A percentile compares a stretch with the other conserved stretches of the same genome.
phyloP scores from a whole-genome alignment of 768 basidiomycete species.

The Pleurotus tuber-regium region DNA sequence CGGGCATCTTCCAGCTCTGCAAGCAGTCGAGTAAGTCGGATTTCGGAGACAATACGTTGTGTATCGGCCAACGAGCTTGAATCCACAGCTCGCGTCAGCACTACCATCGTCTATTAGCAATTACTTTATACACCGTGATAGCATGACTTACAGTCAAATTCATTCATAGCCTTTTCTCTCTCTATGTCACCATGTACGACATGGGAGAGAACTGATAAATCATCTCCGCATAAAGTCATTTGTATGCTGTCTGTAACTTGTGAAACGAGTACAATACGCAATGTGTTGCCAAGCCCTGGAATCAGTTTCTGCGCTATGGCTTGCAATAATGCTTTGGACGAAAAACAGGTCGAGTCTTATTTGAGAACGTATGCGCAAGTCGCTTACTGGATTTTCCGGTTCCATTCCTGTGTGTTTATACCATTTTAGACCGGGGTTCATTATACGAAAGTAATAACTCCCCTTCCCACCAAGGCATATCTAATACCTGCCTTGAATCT shows the following conservation, averaged over 20 bases:
- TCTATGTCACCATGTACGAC: slow-evolving; percentile 43
- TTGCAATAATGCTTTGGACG: slow-evolving; percentile 29
- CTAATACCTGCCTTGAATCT: slow-evolving; percentile 36
- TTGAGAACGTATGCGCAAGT: no score
- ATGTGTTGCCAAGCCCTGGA: slow-evolving; percentile 41
- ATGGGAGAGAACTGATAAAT: slow-evolving; percentile 30
- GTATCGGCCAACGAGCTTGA: slow-evolving; percentile 18
- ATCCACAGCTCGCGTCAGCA: slow-evolving; percentile 26
- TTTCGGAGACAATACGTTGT: slow-evolving; percentile 26
- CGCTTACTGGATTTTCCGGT: slow-evolving; percentile 13
- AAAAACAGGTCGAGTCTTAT: no score
- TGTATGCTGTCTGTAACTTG: slow-evolving; percentile 32
- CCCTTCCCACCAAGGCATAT: slow-evolving; percentile 38
- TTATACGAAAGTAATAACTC: not conserved
- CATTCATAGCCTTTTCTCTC: slow-evolving; percentile 28
- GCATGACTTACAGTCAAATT: slow-evolving; percentile 23
- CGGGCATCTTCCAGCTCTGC: slow-evolving; percentile 29
- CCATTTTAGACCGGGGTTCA: no score
- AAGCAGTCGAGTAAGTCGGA: slow-evolving; percentile 24
- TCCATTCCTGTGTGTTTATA: slow-evolving; percentile 12
- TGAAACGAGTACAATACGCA: slow-evolving; percentile 43
- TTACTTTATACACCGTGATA: slow-evolving; percentile 10
- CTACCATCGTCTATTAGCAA: no score
- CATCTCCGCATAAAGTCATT: slow-evolving; percentile 15
- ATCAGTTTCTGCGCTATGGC: slow-evolving; percentile 43